These are phyloP conservation scores for Yueomyces sp. DNA, from an alignment of 1,139 yeast genomes.

Conservation along the genomic window DNA sequence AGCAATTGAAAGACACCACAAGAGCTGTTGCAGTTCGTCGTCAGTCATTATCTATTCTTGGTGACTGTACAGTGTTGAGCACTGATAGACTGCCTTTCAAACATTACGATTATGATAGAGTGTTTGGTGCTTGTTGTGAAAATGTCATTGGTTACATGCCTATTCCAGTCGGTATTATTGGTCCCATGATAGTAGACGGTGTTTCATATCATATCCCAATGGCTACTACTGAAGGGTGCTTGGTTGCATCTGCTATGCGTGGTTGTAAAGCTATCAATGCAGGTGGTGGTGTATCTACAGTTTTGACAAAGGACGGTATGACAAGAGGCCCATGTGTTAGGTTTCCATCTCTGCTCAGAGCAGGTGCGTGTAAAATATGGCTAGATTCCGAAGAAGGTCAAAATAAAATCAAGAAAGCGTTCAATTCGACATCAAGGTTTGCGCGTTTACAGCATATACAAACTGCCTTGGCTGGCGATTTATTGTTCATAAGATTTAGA, in stretches of 20 bases:
- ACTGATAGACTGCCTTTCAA: slow-evolving; percentile 62
- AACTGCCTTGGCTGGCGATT: slow-evolving; percentile 92
- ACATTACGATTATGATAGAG: slow-evolving; percentile 86
- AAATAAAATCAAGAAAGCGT: slow-evolving; percentile 67
- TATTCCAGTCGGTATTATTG: slow-evolving; percentile 94
- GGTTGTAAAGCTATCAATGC: slow-evolving; percentile 97
- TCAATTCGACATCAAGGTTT: slow-evolving; percentile 92
- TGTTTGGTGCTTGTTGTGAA: slow-evolving; percentile 97
- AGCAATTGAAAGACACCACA: slow-evolving; percentile 72
- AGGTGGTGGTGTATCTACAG: slow-evolving; percentile 93
- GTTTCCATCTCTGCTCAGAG: slow-evolving; percentile 68
- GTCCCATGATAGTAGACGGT: slow-evolving; percentile 86
- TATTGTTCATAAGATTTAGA: slow-evolving; percentile 78
- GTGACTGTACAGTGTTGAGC: slow-evolving; percentile 72
- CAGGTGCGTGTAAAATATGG: slow-evolving; percentile 95
- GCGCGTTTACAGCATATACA: slow-evolving; percentile 86
- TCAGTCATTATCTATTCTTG: slow-evolving; percentile 71
- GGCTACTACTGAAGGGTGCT: slow-evolving; percentile 99
- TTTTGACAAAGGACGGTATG: slow-evolving; percentile 93
- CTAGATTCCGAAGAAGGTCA: slow-evolving; percentile 93
- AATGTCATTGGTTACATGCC: slow-evolving; percentile 96
- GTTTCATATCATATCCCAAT: slow-evolving; percentile 83
- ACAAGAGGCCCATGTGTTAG: slow-evolving; percentile 97
- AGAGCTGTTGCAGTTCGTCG: slow-evolving; percentile 93
- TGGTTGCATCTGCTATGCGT: slow-evolving; percentile 96